Conservation (phyloP, 2,329 filamentous ascomycete species). For the Trichoderma arundinaceum region DNA sequence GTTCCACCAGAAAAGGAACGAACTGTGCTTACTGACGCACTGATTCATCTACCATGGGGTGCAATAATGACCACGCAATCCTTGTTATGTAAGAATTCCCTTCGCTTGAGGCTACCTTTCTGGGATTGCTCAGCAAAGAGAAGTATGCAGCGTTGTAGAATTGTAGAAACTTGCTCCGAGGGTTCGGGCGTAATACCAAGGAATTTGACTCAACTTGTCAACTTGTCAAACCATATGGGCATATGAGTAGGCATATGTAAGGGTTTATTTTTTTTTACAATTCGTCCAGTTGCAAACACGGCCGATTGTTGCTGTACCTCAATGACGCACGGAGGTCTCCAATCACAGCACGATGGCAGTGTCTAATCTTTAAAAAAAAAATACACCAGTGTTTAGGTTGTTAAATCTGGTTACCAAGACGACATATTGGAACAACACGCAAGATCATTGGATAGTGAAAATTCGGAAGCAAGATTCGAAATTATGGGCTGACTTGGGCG, state of each 20-base stretch:
- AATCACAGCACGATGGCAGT: neutral
- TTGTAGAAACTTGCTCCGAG: neutral
- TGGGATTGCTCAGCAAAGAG: neutral
- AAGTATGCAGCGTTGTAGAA: neutral
- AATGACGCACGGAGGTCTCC: neutral
- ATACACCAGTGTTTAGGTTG: neutral
- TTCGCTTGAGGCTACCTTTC: conserved; percentile 9
- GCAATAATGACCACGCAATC: neutral
- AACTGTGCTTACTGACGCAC: neutral
- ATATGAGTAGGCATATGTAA: no score
- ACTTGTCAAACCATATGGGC: no score
- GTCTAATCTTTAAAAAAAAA: neutral
- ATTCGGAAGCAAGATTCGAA: conserved; percentile 17
- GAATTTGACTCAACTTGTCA: no score
- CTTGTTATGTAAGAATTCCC: neutral
- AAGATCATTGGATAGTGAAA: neutral
- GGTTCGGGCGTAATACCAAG: no score
- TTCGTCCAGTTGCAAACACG: neutral
- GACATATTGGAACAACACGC: neutral
- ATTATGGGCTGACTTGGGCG: neutral
- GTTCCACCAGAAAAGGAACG: conserved; percentile 3
- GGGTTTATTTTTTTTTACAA: no score
- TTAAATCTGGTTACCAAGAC: neutral
- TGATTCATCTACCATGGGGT: neutral
- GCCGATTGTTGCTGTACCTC: neutral